These are phyloP conservation scores for Tarenaya hassleriana DNA, from an alignment of 345 rosid species.

Conservation along the genomic window DNA sequence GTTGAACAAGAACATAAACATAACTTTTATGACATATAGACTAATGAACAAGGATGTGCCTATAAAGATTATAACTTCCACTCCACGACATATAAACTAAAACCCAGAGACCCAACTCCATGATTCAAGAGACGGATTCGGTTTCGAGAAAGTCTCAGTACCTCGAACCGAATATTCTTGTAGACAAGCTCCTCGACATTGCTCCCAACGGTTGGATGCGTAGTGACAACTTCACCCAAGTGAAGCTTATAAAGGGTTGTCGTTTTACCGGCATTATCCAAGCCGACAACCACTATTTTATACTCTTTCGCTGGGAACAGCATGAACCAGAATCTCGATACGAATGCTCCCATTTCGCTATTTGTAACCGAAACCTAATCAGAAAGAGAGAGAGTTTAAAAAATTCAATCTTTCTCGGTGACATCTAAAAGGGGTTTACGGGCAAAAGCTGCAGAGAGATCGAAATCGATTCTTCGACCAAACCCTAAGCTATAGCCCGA, in stretches of 20 bases:
- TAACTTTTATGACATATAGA: no score
- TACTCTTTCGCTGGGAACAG: slow-evolving; percentile 93
- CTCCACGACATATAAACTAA: neutral
- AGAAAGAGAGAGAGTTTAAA: neutral
- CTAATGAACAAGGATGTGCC: neutral
- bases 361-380: slow-evolving; percentile 4
- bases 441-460: neutral
- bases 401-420: neutral
- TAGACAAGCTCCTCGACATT: slow-evolving; percentile 96
- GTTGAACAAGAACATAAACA: neutral
- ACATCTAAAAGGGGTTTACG: no score
- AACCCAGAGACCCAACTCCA: neutral
- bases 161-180: slow-evolving; percentile 94
- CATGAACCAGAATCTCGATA: slow-evolving; percentile 94
- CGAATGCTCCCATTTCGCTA: slow-evolving; percentile 63
- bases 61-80: neutral
- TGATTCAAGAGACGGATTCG: neutral
- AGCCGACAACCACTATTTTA: slow-evolving; percentile 93
- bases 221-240: slow-evolving; percentile 90
- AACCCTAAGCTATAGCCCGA: neutral
- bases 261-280: slow-evolving; percentile 96
- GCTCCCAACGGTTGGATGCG: slow-evolving; percentile 94
- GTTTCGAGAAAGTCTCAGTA: neutral
- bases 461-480: neutral
- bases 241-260: slow-evolving; percentile 94